Evolutionary conservation across 2,329 filamentous ascomycete genomes (phyloP), one percentile per base, ranked within the genome.

Genomic region (Pyricularia pennisetigena): DNA sequence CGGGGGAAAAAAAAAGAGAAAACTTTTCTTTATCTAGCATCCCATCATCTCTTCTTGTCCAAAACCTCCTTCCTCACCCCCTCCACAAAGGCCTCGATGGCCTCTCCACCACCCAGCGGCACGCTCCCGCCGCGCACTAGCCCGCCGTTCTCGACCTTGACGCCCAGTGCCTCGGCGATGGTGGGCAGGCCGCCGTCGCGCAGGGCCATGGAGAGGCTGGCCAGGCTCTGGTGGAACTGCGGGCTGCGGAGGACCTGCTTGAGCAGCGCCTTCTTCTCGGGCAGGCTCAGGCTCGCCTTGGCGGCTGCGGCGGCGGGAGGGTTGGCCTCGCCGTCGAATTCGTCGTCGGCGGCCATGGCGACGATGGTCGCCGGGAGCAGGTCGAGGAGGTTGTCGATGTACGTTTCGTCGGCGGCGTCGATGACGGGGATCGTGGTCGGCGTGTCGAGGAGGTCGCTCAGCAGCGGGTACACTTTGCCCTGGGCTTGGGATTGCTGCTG

Each of bases 181-280:
- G 89, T 96, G 4, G 94, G 94, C 69, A 99, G 79, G 0, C 94
- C 95, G 14, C 95, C 95, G 73, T 98, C 94, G 69, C 93, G 85
- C 68, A 99, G 82, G 14, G 95, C 95, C 78, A 93, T 88, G 0
- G 93, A 97, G 73, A 99, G 80, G 75, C 91, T 95, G 0, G 88
- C 87, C 57, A 97, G 80, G 72, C 92, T 94, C 78, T 98, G 95
- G 70, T 88, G 87, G 75, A 99, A 93, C 75, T 99, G 95, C 23
- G 95, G 94, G 72, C 92, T 96, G 71, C 92, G 87, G 16, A 98
- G 80, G 8, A 98, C 93, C 75, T 89, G 90, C 76, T 88, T 89
- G 62, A 99, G 79, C 14, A 98, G 85, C 26, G 85, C 83, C 74
- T 90, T 92, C 82, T 98, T 98, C 76, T 95, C 89, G 2, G 84